Conservation (phyloP, 164 flowering plant species). For the Chloranthus sessilifolius region DNA sequence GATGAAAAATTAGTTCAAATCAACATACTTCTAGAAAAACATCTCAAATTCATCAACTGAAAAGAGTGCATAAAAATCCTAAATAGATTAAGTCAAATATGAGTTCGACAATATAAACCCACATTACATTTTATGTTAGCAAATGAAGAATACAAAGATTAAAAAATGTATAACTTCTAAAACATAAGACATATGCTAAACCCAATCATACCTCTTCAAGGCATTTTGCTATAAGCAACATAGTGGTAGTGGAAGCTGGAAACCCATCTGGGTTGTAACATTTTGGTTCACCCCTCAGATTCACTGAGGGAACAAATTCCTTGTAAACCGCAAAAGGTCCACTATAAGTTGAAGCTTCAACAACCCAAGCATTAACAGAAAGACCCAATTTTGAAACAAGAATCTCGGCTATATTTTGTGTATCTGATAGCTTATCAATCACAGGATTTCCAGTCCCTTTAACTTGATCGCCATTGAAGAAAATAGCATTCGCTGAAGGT, state of each 20-base stretch:
- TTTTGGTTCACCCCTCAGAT: conserved; percentile 67
- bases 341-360: conserved; percentile 70
- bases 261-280: conserved; percentile 50
- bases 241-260: conserved; percentile 57
- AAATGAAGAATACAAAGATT: too few species aligned
- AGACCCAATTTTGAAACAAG: conserved; percentile 72
- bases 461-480: conserved; percentile 81
- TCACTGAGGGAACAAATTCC: conserved; percentile 68
- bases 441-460: conserved; percentile 67
- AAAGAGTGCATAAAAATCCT: too few species aligned
- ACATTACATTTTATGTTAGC: too few species aligned
- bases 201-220: conserved; percentile 46
- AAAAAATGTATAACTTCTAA: too few species aligned
- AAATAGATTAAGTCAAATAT: too few species aligned
- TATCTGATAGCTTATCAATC: conserved; percentile 63
- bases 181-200: neutral
- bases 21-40: too few species aligned
- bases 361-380: conserved; percentile 70
- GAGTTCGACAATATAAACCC: too few species aligned
- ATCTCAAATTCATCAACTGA: too few species aligned
- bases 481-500: conserved; percentile 73
- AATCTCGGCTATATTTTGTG: conserved; percentile 50
- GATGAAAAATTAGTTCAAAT: too few species aligned
- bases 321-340: conserved; percentile 83
- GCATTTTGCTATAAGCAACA: conserved; percentile 47